Percentiles rank a stretch among this genome's conserved stretches.
phyloP scores from a whole-genome alignment of 352 stramenopile genomes.

The Globisporangium heterothallicum region DNA sequence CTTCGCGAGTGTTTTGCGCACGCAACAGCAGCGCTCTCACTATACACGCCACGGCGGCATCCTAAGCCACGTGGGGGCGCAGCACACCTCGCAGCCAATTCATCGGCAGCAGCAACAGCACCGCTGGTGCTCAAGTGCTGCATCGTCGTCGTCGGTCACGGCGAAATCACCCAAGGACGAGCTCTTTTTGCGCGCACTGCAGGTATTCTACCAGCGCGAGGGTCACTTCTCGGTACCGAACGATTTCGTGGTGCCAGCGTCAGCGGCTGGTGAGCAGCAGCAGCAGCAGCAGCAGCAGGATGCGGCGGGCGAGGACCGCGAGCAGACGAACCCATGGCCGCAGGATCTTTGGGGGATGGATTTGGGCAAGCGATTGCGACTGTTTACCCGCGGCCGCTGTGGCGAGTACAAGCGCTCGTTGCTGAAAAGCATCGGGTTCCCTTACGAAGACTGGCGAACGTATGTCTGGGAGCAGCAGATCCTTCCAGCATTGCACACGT shows the following conservation, averaged over 20 bases:
- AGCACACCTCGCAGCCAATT: too few species aligned
- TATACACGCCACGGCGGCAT: not conserved
- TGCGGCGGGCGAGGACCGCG: not conserved
- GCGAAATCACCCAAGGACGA: slow-evolving; percentile 37
- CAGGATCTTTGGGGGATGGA: slow-evolving; percentile 39
- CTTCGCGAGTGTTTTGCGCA: not conserved
- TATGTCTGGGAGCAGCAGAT: slow-evolving; percentile 73
- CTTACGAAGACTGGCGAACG: slow-evolving; percentile 56
- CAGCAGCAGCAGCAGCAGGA: not conserved
- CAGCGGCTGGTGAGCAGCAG: not conserved
- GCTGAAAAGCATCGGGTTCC: slow-evolving; percentile 60
- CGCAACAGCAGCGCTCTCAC: not conserved
- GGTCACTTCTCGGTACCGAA: slow-evolving; percentile 70
- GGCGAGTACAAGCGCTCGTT: slow-evolving; percentile 52
- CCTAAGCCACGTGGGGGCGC: not conserved
- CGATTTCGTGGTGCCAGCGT: slow-evolving; percentile 45
- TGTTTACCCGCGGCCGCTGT: slow-evolving; percentile 54
- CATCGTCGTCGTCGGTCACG: slow-evolving; percentile 3
- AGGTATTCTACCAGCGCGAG: slow-evolving; percentile 40
- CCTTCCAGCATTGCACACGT: slow-evolving; percentile 70
- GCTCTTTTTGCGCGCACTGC: slow-evolving; percentile 46
- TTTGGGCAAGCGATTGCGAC: slow-evolving; percentile 42
- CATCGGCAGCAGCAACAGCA: not conserved
- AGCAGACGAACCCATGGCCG: slow-evolving; percentile 37
- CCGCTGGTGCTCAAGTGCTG: too few species aligned